Evolutionary conservation across 257 asterid genomes (phyloP).

Genomic region (Perilla frutescens): DNA sequence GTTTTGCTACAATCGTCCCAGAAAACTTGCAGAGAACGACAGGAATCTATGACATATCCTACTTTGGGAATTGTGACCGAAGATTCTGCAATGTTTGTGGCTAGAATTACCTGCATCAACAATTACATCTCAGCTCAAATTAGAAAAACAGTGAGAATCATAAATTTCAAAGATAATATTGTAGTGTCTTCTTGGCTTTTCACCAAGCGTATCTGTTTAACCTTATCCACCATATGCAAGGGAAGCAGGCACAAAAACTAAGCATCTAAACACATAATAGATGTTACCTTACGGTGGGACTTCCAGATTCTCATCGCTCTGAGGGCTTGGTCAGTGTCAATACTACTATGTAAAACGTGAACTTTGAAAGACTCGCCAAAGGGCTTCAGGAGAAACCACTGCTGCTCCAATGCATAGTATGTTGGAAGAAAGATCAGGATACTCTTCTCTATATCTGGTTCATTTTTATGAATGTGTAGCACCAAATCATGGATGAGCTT

Average conservation of each 20-base stretch:
- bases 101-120: conserved; percentile 78
- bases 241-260: conserved; percentile 23
- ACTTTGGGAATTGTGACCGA: conserved; percentile 98
- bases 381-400: conserved; percentile 83
- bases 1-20: conserved; percentile 76
- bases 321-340: conserved; percentile 87
- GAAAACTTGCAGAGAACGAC: conserved; percentile 95
- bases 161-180: conserved; percentile 15
- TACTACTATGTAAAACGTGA: conserved; percentile 90
- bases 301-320: conserved; percentile 84
- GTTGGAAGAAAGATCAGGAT: conserved; percentile 95
- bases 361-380: conserved; percentile 69
- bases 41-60: conserved; percentile 94
- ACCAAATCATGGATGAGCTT: conserved; percentile 83
- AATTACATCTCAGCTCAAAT: conserved; percentile 29
- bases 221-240: conserved; percentile 11
- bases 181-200: conserved; percentile 27
- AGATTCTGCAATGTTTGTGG: conserved; percentile 98
- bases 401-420: conserved; percentile 82
- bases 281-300: conserved; percentile 83
- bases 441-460: conserved; percentile 95
- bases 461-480: conserved; percentile 79
- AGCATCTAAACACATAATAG: conserved; percentile 16
- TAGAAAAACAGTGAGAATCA: conserved; percentile 18
- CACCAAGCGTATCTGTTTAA: conserved; percentile 10